Percentiles rank a stretch among this genome's conserved stretches.
Conservation (phyloP, 177 flowering plant species). For the Tripterygium wilfordii region DNA sequence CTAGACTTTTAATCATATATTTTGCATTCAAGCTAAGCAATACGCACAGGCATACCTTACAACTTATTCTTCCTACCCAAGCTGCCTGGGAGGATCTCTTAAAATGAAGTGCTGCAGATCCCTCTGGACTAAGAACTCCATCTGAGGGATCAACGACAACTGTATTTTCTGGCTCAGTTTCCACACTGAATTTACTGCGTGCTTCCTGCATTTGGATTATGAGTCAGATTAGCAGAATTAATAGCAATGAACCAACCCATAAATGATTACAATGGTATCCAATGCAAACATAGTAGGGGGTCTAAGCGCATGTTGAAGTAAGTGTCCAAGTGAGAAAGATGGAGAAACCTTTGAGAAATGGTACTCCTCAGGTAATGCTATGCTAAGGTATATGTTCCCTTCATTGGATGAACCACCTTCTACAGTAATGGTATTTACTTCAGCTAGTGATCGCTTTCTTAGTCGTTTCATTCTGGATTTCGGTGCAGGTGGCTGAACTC, state of each 20-base stretch:
- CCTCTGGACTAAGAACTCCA: conserved; percentile 67
- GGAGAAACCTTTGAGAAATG: conserved; percentile 90
- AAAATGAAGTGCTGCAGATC: conserved; percentile 60
- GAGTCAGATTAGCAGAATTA: not conserved
- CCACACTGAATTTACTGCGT: conserved; percentile 71
- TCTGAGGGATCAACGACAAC: conserved; percentile 55
- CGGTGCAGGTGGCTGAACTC: conserved; percentile 72
- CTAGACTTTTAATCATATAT: not conserved
- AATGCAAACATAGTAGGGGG: too few relatives aligned
- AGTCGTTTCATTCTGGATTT: conserved; percentile 77
- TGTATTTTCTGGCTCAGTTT: conserved; percentile 65
- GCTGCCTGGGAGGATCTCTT: conserved; percentile 58
- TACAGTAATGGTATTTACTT: conserved; percentile 41
- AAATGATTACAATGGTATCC: too few relatives aligned
- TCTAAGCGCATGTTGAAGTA: too few relatives aligned
- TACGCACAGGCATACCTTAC: conserved; percentile 66
- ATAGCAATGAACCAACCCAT: too few relatives aligned
- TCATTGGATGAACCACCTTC: conserved; percentile 59
- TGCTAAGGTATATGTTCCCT: conserved; percentile 54
- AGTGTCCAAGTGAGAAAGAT: conserved; percentile 1
- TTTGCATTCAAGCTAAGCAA: not conserved
- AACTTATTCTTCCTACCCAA: conserved; percentile 51
- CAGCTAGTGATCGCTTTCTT: conserved; percentile 56
- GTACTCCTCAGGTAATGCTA: conserved; percentile 75
- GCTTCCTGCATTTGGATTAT: conserved; percentile 63